Conservation (phyloP, 2,329 filamentous ascomycete species). For the Scedosporium dehoogii region DNA sequence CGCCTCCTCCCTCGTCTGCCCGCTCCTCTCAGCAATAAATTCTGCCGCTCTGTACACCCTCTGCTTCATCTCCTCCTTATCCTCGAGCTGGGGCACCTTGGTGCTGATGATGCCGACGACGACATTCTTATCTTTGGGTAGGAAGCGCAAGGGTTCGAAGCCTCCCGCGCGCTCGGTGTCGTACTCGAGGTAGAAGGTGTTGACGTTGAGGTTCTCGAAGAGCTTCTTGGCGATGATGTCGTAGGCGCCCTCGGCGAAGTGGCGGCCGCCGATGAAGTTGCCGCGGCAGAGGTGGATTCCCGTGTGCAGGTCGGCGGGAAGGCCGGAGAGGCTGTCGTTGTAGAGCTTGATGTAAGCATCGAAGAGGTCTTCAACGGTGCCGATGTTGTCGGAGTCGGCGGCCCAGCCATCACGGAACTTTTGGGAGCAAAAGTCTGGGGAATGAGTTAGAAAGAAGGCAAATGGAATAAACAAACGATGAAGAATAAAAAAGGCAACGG, state of each 20-base stretch:
- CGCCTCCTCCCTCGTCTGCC: constrained; percentile 54
- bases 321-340: constrained; percentile 57
- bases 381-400: constrained; percentile 56
- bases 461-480: not conserved
- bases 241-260: constrained; percentile 58
- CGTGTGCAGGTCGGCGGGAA: constrained; percentile 61
- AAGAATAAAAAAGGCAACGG: not conserved
- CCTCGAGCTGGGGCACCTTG: constrained; percentile 52
- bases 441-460: not conserved
- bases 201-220: constrained; percentile 51
- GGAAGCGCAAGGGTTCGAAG: constrained; percentile 52
- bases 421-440: constrained; percentile 61
- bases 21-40: constrained; percentile 58
- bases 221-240: constrained; percentile 58
- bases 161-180: constrained; percentile 55
- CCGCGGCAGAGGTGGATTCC: constrained; percentile 66
- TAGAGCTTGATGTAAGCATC: constrained; percentile 69
- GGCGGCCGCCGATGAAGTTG: constrained; percentile 56
- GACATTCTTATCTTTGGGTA: constrained; percentile 52
- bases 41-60: constrained; percentile 52
- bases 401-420: constrained; percentile 63
- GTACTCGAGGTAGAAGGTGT: constrained; percentile 63
- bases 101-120: constrained; percentile 55
- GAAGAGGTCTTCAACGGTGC: constrained; percentile 52
- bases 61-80: constrained; percentile 53